These are phyloP conservation scores for Sarocladium strictum DNA, from an alignment of 2,329 filamentous ascomycete species.

Conservation along the genomic window DNA sequence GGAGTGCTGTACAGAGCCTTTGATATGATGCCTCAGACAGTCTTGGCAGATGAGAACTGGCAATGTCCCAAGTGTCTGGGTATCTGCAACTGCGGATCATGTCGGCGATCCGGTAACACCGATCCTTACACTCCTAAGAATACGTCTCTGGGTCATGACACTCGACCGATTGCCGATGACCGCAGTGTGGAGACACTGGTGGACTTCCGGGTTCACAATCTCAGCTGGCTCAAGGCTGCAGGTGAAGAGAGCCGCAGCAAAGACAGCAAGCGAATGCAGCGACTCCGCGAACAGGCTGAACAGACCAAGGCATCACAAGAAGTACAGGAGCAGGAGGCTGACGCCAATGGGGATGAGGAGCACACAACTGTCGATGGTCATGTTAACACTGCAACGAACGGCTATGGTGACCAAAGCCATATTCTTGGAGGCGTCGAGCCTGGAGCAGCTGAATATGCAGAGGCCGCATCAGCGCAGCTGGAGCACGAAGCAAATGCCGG, in stretches of 20 bases:
- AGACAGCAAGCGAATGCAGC: constrained; percentile 51
- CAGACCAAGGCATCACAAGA: constrained; percentile 32
- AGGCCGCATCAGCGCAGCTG: constrained; percentile 13
- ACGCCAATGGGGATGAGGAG: constrained; percentile 7
- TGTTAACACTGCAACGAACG: constrained; percentile 12
- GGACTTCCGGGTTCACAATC: constrained; percentile 84
- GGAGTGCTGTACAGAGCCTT: constrained; percentile 89
- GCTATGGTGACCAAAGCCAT: constrained; percentile 27
- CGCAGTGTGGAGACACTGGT: constrained; percentile 86
- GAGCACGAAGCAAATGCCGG: neutral
- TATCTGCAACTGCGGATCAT: constrained; percentile 82
- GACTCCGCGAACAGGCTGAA: constrained; percentile 49
- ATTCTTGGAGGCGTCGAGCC: constrained; percentile 19
- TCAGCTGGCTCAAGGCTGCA: constrained; percentile 66
- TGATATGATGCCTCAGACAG: constrained; percentile 76
- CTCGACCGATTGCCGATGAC: constrained; percentile 80
- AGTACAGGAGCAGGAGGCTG: neutral
- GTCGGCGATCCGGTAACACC: constrained; percentile 61
- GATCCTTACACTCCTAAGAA: constrained; percentile 80
- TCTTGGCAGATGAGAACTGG: constrained; percentile 79
- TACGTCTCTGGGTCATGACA: constrained; percentile 86
- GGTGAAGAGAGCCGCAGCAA: constrained; percentile 53
- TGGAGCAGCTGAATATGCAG: constrained; percentile 10
- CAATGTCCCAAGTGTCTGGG: constrained; percentile 80
- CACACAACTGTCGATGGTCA: neutral